phyloP scores from a whole-genome alignment of 768 basidiomycete genomes.

The Boletus eberwhitei region DNA sequence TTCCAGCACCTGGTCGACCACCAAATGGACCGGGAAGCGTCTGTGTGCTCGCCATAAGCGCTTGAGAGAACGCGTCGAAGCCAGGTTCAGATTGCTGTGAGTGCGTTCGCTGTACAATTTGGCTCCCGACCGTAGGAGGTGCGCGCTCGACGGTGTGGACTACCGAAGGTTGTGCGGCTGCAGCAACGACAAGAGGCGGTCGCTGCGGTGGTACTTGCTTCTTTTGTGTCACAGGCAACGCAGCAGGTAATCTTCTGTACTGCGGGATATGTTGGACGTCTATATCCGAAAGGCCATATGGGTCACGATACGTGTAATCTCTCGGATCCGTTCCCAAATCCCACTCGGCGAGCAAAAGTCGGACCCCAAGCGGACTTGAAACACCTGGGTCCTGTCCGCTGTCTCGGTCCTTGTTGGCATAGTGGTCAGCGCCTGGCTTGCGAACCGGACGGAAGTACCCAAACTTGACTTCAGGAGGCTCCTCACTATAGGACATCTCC shows the following conservation, averaged over 20 bases:
- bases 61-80: conserved; percentile 35
- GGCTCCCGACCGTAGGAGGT: conserved; percentile 6
- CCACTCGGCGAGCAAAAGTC: conserved; percentile 70
- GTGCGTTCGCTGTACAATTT: conserved; percentile 13
- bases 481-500: conserved; percentile 49
- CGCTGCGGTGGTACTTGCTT: conserved; percentile 25
- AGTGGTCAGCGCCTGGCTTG: conserved; percentile 29
- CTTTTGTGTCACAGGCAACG: conserved; percentile 15
- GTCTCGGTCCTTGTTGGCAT: conserved; percentile 23
- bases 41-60: conserved; percentile 61
- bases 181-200: conserved; percentile 41
- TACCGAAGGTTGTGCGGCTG: conserved; percentile 21
- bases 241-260: conserved; percentile 9
- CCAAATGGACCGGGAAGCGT: conserved; percentile 69
- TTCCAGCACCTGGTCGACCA: conserved; percentile 47
- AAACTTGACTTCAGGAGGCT: conserved; percentile 58
- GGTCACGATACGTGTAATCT: conserved; percentile 51
- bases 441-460: conserved; percentile 55
- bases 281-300: conserved; percentile 42
- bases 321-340: conserved; percentile 50
- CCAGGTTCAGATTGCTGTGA: conserved; percentile 16
- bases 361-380: conserved; percentile 49
- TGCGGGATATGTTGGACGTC: conserved; percentile 14
- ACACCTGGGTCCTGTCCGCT: conserved; percentile 19
- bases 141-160: conserved; percentile 2